These are phyloP conservation scores for Scytalidium sp. DNA, from an alignment of 2,329 filamentous ascomycete genomes.

Conservation along the genomic window DNA sequence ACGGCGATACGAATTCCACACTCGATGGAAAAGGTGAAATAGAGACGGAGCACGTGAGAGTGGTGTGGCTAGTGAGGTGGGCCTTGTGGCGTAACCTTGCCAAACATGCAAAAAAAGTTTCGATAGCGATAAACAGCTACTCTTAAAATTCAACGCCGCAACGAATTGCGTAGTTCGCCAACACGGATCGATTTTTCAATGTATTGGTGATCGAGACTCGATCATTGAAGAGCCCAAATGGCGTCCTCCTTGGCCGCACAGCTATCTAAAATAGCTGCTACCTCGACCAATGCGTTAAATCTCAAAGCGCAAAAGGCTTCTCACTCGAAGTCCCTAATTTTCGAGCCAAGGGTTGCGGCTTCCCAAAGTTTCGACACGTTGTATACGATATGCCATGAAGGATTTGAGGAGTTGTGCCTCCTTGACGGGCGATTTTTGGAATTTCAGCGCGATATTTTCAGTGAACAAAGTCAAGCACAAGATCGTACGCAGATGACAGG, in stretches of 20 bases:
- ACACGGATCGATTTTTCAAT: not conserved
- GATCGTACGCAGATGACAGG: slow-evolving; percentile 83
- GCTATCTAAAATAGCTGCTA: slow-evolving; percentile 86
- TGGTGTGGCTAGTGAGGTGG: not conserved
- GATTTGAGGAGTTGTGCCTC: slow-evolving; percentile 86
- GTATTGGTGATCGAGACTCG: not conserved
- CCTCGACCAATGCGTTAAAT: slow-evolving; percentile 86
- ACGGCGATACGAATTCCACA: too few species aligned
- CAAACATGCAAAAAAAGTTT: not conserved
- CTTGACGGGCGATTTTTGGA: slow-evolving; percentile 75
- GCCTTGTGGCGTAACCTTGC: not conserved
- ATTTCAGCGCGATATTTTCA: slow-evolving; percentile 81
- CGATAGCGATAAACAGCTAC: slow-evolving; percentile 1
- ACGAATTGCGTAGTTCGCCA: not conserved
- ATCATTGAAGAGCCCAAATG: slow-evolving; percentile 46
- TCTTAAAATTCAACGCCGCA: not conserved
- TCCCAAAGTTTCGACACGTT: slow-evolving; percentile 88
- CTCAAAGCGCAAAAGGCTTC: slow-evolving; percentile 88
- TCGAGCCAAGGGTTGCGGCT: slow-evolving; percentile 79
- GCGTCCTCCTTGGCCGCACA: slow-evolving; percentile 86
- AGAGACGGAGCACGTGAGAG: not conserved
- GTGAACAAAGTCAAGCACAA: slow-evolving; percentile 85
- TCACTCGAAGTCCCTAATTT: slow-evolving; percentile 93
- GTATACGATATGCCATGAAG: slow-evolving; percentile 82
- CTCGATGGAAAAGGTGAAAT: not conserved